Evolutionary conservation across 2,329 filamentous ascomycete species (phyloP).

Genomic region (Torrubiella hemipterigena): DNA sequence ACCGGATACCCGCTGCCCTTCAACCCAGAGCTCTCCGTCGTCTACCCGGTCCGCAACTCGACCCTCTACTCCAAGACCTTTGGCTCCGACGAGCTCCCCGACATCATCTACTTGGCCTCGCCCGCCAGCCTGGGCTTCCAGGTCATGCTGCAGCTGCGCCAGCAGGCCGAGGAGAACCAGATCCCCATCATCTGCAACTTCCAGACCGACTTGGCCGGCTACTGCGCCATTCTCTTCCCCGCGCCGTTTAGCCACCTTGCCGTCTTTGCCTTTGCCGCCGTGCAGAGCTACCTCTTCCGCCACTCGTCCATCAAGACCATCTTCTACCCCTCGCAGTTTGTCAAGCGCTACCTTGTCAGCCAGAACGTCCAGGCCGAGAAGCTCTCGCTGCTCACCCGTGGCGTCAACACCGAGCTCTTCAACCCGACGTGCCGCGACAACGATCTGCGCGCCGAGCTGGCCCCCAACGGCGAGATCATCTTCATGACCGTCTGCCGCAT

Average conservation of each 20-base stretch:
- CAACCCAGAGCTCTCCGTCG: conserved; percentile 59
- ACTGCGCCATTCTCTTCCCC: conserved; percentile 58
- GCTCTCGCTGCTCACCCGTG: conserved; percentile 48
- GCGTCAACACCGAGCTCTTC: conserved; percentile 53
- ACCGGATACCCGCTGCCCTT: conserved; percentile 57
- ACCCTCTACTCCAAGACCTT: conserved; percentile 49
- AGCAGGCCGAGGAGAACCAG: conserved; percentile 39
- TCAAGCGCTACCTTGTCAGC: conserved; percentile 46
- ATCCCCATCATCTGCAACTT: conserved; percentile 56
- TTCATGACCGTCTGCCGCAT: conserved; percentile 55
- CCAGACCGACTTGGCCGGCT: conserved; percentile 59
- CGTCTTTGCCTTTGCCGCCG: conserved; percentile 47
- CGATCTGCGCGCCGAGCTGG: conserved; percentile 38
- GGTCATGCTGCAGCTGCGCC: conserved; percentile 55
- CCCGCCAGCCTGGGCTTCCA: conserved; percentile 61
- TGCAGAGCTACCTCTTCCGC: conserved; percentile 56
- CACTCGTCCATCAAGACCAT: conserved; percentile 50
- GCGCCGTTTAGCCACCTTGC: conserved; percentile 47
- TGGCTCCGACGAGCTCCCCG: conserved; percentile 35
- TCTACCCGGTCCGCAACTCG: conserved; percentile 55
- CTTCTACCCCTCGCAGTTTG: conserved; percentile 56
- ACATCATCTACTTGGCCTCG: conserved; percentile 58
- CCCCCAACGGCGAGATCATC: conserved; percentile 50
- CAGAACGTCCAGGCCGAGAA: conserved; percentile 44
- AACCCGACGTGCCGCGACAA: conserved; percentile 39